Percentiles rank a stretch among this genome's conserved stretches.
These are phyloP conservation scores for Pugionium cornutum DNA, from an alignment of 345 rosid genomes.

Conservation along the genomic window DNA sequence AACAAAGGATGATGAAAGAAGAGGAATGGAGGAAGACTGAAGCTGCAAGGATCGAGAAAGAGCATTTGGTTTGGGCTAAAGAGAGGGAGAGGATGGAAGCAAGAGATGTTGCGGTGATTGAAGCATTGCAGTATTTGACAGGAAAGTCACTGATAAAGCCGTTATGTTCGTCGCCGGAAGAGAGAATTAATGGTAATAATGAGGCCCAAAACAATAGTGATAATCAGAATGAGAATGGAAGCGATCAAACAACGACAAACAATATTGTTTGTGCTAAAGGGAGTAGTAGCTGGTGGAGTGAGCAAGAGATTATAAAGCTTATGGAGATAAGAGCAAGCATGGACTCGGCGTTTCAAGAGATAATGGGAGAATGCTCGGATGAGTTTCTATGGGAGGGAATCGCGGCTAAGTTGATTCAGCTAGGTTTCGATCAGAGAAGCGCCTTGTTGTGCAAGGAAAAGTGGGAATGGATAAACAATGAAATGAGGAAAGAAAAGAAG, in stretches of 20 bases:
- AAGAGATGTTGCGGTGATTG: slow-evolving; percentile 69
- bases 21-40: slow-evolving; percentile 80
- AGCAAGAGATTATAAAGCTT: slow-evolving; percentile 23
- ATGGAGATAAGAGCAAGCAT: slow-evolving; percentile 45
- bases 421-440: neutral
- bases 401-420: neutral
- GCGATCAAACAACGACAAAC: slow-evolving; percentile 23
- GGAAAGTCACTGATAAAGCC: slow-evolving; percentile 39
- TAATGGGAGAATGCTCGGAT: neutral
- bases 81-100: slow-evolving; percentile 82
- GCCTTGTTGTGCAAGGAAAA: neutral
- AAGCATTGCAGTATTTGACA: slow-evolving; percentile 55
- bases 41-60: slow-evolving; percentile 57
- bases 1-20: slow-evolving; percentile 61
- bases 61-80: slow-evolving; percentile 70
- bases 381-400: neutral
- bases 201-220: neutral
- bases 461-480: neutral
- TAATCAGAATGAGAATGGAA: slow-evolving; percentile 6
- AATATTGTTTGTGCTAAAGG: neutral
- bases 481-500: slow-evolving; percentile 16
- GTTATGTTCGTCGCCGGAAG: slow-evolving; percentile 28
- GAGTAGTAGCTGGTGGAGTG: neutral
- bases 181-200: slow-evolving; percentile 2
- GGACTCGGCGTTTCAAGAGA: slow-evolving; percentile 27